Evolutionary conservation across 2,329 filamentous ascomycete species (phyloP).

Genomic region (Beauveria sp.): DNA sequence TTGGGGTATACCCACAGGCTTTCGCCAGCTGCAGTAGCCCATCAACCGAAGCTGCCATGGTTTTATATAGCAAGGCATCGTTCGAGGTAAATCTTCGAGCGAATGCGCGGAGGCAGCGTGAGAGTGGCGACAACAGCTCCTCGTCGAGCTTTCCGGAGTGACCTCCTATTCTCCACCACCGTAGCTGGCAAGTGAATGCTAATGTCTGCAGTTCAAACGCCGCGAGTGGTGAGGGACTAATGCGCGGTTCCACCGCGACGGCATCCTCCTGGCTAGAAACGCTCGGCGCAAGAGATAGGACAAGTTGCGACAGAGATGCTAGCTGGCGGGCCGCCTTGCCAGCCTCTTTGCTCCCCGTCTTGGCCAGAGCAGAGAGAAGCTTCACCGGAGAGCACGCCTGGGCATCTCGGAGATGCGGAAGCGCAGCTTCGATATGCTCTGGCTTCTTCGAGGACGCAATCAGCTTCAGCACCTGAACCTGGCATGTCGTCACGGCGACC

Average conservation of each 20-base stretch:
- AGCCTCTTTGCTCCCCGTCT: slow-evolving; percentile 34
- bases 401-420: slow-evolving; percentile 46
- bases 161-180: slow-evolving; percentile 57
- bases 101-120: slow-evolving; percentile 55
- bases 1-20: slow-evolving; percentile 25
- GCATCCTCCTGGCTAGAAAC: slow-evolving; percentile 57
- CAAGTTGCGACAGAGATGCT: slow-evolving; percentile 55
- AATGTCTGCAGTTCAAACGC: slow-evolving; percentile 57
- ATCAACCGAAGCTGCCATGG: slow-evolving; percentile 25
- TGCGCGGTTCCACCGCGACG: slow-evolving; percentile 41
- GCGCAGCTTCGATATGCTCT: slow-evolving; percentile 46
- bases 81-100: slow-evolving; percentile 40
- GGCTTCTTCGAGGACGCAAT: slow-evolving; percentile 54
- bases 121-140: slow-evolving; percentile 58
- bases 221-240: slow-evolving; percentile 47
- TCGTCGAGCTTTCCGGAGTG: slow-evolving; percentile 54
- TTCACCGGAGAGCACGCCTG: slow-evolving; percentile 49
- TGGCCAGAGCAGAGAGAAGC: slow-evolving; percentile 43
- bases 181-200: slow-evolving; percentile 52
- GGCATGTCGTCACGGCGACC: slow-evolving; percentile 51
- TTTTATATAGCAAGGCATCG: slow-evolving; percentile 29
- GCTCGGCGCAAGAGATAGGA: slow-evolving; percentile 60
- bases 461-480: slow-evolving; percentile 57
- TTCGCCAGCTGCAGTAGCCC: slow-evolving; percentile 26
- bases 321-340: slow-evolving; percentile 58